Evolutionary conservation across 306 rosid genomes (phyloP).

Genomic region (Trichosanthes truncata): DNA sequence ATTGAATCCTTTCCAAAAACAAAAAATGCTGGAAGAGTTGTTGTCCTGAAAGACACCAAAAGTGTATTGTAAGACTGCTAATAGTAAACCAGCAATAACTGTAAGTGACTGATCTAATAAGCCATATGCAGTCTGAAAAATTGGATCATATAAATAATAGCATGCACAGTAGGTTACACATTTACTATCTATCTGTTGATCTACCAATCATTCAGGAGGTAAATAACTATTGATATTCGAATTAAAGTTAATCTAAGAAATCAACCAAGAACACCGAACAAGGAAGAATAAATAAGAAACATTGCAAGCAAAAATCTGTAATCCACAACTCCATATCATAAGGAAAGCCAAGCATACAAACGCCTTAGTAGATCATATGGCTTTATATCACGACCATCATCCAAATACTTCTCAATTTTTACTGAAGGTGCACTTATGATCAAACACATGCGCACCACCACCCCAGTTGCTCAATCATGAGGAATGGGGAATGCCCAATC

Average conservation of each 20-base stretch:
- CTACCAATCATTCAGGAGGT: neutral
- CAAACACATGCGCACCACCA: neutral
- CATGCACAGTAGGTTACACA: neutral
- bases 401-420: neutral
- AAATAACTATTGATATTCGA: neutral
- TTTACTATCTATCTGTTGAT: neutral
- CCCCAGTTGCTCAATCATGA: neutral
- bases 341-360: neutral
- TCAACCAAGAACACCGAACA: neutral
- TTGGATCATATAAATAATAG: neutral
- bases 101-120: neutral
- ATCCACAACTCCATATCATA: neutral
- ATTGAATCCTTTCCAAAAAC: constrained; percentile 77
- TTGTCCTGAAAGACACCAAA: constrained; percentile 41
- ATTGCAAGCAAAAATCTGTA: neutral
- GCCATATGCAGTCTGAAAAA: neutral
- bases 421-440: neutral
- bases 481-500: neutral
- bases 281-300: neutral
- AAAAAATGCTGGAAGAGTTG: constrained; percentile 59
- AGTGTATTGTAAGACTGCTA: neutral
- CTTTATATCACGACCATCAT: neutral
- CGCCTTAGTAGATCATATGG: neutral
- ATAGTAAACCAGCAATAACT: neutral
- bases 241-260: neutral